A percentile compares a stretch with the other conserved stretches of the same genome.
Evolutionary conservation across 768 basidiomycete species (phyloP).

Genomic region (Tephrocybe rancida): DNA sequence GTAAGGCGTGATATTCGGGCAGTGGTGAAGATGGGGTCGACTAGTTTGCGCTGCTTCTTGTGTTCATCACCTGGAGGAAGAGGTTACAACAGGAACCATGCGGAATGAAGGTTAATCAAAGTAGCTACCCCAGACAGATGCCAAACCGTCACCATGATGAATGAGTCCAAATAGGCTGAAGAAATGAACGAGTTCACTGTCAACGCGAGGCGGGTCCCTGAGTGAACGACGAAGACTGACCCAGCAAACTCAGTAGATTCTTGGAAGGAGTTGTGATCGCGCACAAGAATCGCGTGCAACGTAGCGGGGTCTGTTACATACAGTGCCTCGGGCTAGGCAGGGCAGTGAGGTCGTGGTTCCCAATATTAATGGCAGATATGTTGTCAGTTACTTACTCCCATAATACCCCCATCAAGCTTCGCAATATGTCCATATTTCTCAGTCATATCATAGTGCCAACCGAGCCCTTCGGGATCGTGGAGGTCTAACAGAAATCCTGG

Average conservation of each 20-base stretch:
- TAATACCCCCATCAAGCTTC: conserved; percentile 20
- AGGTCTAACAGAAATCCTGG: conserved; percentile 24
- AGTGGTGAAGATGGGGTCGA: conserved; percentile 24
- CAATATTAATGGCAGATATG: too few relatives aligned
- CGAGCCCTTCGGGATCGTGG: conserved; percentile 20
- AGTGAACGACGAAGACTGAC: conserved; percentile 11
- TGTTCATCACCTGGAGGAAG: conserved; percentile 22
- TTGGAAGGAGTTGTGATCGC: conserved; percentile 22
- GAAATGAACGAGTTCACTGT: background rate
- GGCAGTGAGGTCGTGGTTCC: too few relatives aligned
- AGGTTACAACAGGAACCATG: background rate
- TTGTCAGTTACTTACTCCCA: conserved; percentile 13
- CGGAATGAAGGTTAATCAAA: background rate
- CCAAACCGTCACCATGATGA: conserved; percentile 25
- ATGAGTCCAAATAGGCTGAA: conserved; percentile 26
- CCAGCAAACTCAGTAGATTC: conserved; percentile 27
- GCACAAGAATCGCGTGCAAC: conserved; percentile 23
- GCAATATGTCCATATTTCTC: conserved; percentile 24
- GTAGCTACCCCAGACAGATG: conserved; percentile 23
- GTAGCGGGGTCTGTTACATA: conserved; percentile 27
- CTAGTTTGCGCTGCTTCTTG: conserved; percentile 25
- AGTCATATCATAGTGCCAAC: conserved; percentile 23
- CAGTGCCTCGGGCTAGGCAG: conserved; percentile 21
- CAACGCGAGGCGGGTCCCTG: background rate
- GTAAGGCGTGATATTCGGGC: conserved; percentile 24